A percentile compares a stretch with the other conserved stretches of the same genome.
Conservation (phyloP, 2,329 filamentous ascomycete species). For the Xylariaceae sp. region DNA sequence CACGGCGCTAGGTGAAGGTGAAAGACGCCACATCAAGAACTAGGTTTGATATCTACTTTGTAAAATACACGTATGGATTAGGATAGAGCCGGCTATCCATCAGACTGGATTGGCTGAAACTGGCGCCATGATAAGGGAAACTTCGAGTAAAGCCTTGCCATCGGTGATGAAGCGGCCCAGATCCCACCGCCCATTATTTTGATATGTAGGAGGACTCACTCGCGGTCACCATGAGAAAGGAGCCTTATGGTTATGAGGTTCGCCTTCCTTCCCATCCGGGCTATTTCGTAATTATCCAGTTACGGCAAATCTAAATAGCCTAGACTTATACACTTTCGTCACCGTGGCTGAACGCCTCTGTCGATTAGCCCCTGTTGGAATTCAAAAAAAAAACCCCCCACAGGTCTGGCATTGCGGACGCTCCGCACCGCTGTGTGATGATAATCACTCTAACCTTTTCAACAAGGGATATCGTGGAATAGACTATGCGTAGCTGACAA, state of each 20-base stretch:
- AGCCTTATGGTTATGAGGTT: conserved; percentile 4
- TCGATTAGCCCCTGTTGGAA: background rate
- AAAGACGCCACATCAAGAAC: no score
- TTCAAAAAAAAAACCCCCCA: no score
- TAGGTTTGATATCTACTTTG: no score
- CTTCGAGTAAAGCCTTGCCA: background rate
- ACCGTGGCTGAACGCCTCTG: background rate
- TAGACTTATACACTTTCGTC: background rate
- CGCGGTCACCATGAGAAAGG: background rate
- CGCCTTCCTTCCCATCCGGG: conserved; percentile 14
- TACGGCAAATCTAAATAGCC: background rate
- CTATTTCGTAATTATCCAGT: no score
- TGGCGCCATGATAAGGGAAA: background rate
- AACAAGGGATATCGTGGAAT: background rate
- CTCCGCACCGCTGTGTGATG: no score
- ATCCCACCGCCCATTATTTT: background rate
- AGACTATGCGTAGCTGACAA: no score
- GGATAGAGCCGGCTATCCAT: background rate
- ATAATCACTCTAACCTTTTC: no score
- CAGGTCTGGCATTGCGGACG: no score
- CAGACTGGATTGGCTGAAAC: background rate
- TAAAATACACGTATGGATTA: no score
- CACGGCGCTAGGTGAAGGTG: no score
- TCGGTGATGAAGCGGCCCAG: background rate
- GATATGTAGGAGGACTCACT: background rate